Percentiles rank a stretch among this genome's conserved stretches.
phyloP scores from a whole-genome alignment of 139 green algal genomes.

The Penium margaritaceum region DNA sequence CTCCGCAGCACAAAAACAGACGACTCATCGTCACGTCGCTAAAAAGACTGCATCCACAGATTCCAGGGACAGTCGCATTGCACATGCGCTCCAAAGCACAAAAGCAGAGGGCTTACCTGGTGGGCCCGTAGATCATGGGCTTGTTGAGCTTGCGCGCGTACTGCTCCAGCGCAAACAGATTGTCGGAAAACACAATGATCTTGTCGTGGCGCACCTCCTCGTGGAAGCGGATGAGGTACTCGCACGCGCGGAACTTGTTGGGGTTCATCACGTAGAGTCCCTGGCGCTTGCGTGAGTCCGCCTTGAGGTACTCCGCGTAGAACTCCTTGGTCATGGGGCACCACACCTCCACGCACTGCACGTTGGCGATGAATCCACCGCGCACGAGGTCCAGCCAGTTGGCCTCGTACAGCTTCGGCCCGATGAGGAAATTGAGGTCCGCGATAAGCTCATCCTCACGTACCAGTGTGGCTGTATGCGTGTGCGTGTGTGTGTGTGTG shows the following conservation, averaged over 20 bases:
- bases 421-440: slow-evolving; percentile 99
- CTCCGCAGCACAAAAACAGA: slow-evolving; percentile 76
- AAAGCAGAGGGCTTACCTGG: too few relatives aligned
- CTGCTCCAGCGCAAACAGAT: slow-evolving; percentile 90
- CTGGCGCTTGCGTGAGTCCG: slow-evolving; percentile 54
- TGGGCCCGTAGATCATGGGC: slow-evolving; percentile 93
- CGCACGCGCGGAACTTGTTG: slow-evolving; percentile 86
- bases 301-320: slow-evolving; percentile 83
- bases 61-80: too few relatives aligned
- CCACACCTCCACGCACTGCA: slow-evolving; percentile 97
- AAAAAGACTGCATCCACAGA: too few relatives aligned
- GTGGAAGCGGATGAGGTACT: slow-evolving; percentile 93
- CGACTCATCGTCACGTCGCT: too few relatives aligned
- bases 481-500: too few relatives aligned
- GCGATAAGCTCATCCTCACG: slow-evolving; percentile 78
- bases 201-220: slow-evolving; percentile 74
- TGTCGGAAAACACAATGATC: slow-evolving; percentile 95
- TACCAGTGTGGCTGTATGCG: slow-evolving; percentile 81
- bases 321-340: slow-evolving; percentile 92
- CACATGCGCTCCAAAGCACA: too few relatives aligned
- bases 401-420: slow-evolving; percentile 95
- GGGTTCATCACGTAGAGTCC: slow-evolving; percentile 97
- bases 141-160: slow-evolving; percentile 77
- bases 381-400: slow-evolving; percentile 97
- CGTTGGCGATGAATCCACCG: slow-evolving; percentile 92